Evolutionary conservation across 148 eudicot genomes (phyloP), one percentile per base, ranked within the genome.

Genomic region (Rhododendron henanense): DNA sequence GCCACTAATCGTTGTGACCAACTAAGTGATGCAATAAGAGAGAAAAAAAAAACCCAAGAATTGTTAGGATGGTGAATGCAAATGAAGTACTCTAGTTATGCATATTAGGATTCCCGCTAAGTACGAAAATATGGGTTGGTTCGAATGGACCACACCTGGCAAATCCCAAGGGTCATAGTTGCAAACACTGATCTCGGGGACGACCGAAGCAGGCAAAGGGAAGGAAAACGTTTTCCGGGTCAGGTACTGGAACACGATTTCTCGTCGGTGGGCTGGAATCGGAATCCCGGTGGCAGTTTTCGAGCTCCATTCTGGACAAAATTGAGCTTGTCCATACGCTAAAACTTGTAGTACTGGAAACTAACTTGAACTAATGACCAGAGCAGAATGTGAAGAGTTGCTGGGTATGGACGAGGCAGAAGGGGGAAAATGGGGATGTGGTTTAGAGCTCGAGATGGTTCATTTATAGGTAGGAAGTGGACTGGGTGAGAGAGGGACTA

Each of bases 241-340:
- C 51, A 92, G 88, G 85, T 92, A 92, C 83, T 91, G 85, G 14
- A 88, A 91, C 2, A 92, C 78, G 11, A 92, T 81, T 81, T 92
- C 94, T 92, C 91, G n/a, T 92, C 94, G 0, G 93, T 92, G 1
- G 94, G 94, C 63, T 91, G 89, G 83, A 92, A 92, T 7, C 93
- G 77, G 16, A 92, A 90, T 10, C 94, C 94, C 0, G 92, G 93
- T 0, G 93, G 93, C 82, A 91, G 85, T 83, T 82, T 92, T n/a
- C 55, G 84, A 19, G 88, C 48, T 11, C 89, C 86, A 35, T 83
- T 88, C 65, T 85, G 79, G 10, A 85, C 84, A 88, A 89, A 84
- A 78, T 88, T 90, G 31, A 77, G 89, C 50, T 85, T 89, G 69
- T 90, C 86, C 88, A 89, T 89, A 31, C 6, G 23, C 18, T 39